Evolutionary conservation across 1,284 basidiomycete species (phyloP).

Genomic region (Heliocybe sulcata): DNA sequence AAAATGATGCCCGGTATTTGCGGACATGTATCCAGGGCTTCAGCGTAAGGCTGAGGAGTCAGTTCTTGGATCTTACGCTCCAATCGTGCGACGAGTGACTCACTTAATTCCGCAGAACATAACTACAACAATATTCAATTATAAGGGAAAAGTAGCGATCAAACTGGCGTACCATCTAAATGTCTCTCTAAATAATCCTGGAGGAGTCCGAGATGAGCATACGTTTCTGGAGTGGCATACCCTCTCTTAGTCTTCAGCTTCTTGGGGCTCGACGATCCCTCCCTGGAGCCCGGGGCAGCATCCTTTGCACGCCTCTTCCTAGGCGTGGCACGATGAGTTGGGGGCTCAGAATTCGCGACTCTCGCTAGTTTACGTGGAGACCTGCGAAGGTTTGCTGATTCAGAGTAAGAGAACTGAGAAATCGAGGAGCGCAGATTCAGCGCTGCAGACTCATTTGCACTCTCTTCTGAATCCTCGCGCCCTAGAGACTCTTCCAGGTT

Average conservation of each 20-base stretch:
- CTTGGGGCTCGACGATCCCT: background rate
- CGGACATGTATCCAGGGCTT: slow-evolving; percentile 35
- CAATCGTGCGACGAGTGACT: slow-evolving; percentile 9
- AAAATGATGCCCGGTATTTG: slow-evolving; percentile 41
- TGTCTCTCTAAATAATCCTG: slow-evolving; percentile 32
- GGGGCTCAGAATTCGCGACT: background rate
- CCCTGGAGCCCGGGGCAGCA: background rate
- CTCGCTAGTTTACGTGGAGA: background rate
- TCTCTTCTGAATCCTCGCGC: background rate
- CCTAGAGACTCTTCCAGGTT: background rate
- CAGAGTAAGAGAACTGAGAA: background rate
- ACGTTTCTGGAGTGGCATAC: slow-evolving; percentile 39
- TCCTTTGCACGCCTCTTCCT: background rate
- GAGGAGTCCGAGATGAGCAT: slow-evolving; percentile 35
- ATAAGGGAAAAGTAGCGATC: background rate
- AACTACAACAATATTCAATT: slow-evolving; percentile 26
- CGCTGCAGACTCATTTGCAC: background rate
- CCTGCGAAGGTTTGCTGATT: background rate
- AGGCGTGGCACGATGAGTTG: background rate
- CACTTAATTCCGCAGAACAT: slow-evolving; percentile 67
- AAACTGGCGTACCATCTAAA: slow-evolving; percentile 34
- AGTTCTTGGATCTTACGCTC: background rate
- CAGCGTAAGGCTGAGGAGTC: background rate
- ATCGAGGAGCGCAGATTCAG: background rate
- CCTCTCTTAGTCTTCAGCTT: slow-evolving; percentile 24